phyloP scores from a whole-genome alignment of 805 yeast species.

The Hanseniaspora guilliermondii region DNA sequence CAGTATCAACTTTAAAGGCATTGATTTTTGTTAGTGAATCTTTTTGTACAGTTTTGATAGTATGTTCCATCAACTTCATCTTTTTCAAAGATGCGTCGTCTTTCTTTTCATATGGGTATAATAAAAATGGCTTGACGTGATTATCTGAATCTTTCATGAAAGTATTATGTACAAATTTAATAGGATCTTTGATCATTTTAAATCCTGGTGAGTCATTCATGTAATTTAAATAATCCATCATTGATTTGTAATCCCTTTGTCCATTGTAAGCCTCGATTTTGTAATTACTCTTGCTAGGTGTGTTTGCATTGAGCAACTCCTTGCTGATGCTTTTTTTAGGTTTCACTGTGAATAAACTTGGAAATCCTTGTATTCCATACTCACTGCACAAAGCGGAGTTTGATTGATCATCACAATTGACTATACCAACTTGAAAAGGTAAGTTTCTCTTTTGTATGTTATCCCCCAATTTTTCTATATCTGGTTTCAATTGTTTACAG shows the following conservation, averaged over 20 bases:
- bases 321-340: constrained; percentile 40
- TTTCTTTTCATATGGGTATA: background rate
- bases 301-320: constrained; percentile 11
- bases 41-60: background rate
- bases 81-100: background rate
- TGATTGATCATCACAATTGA: constrained; percentile 64
- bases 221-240: constrained; percentile 42
- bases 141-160: background rate
- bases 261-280: constrained; percentile 50
- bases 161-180: background rate
- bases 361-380: constrained; percentile 62
- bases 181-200: background rate
- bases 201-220: constrained; percentile 34
- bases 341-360: constrained; percentile 70
- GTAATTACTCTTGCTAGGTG: constrained; percentile 25
- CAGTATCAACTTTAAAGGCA: background rate
- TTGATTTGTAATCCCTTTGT: constrained; percentile 42
- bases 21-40: background rate
- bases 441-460: constrained; percentile 32
- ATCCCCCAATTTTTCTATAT: constrained; percentile 52
- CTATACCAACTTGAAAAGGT: constrained; percentile 58
- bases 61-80: background rate
- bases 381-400: constrained; percentile 61
- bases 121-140: background rate
- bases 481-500: constrained; percentile 60